Base-by-base conservation (phyloP, 257 asterid genomes). In the Thymus quinquecostatus region DNA sequence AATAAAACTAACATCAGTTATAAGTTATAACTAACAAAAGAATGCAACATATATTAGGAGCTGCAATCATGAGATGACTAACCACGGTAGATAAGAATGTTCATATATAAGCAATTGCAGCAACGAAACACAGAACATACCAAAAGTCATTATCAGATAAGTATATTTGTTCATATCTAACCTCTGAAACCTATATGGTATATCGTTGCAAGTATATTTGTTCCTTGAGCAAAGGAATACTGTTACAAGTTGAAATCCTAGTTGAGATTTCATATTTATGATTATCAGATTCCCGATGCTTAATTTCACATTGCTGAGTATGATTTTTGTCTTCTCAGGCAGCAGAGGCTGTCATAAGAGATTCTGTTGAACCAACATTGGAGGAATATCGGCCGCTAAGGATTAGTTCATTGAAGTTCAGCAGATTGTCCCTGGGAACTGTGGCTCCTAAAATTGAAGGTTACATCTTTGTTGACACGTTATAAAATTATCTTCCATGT, bases 381-480 rank as follows among this genome's bases (percentile, higher is more conserved):
- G 98, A 94, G 82, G 95, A 89, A 45, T 94, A 94, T 74, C 91
- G 96, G 14, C 96, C 97, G 40, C 79, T 96, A 10, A 97, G 97
- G 69, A 93, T 93, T 65, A 76, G 89, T n/a, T 88, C 96, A 32
- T 72, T 93, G 81, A 91, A 91, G 80, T 93, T 93, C 86, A 87
- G 88, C 76, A 87, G 87, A 83, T 78, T 93, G 75, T 86, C 98
- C 32, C 92, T 93, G 41, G 98, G 98, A 73, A 91, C 94, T 45
- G 98, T 93, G 87, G 96, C 97, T 64, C 98, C 98, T 13, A 93
- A 93, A 75, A 88, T 93, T 74, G 98, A 93, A 90, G 98, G 98
- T 93, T 74, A 34, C 68, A 53, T 32, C 40, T 60, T 43, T 60
- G 60, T 66, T 69, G n/a, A 60, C 36, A 30, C 32, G 45, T 34